Evolutionary conservation across 768 basidiomycete genomes (phyloP).

Genomic region (Lactarius akahatsu): DNA sequence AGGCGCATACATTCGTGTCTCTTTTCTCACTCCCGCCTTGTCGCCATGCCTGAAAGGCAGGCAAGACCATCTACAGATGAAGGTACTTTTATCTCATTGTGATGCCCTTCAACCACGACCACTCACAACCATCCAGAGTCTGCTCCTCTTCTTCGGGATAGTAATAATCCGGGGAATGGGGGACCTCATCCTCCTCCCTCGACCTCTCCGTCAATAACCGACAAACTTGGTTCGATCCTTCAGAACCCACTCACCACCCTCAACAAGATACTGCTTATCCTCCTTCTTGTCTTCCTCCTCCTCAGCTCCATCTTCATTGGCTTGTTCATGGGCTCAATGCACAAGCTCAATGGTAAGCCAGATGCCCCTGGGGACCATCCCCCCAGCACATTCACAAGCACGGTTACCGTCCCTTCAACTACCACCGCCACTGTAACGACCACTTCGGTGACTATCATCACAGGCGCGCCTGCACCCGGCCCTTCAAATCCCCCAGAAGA

Average conservation of each 20-base stretch:
- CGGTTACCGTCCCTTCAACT: constrained; percentile 38
- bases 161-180: constrained; percentile 45
- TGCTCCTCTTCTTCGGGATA: constrained; percentile 60
- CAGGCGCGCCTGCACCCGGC: constrained; percentile 36
- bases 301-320: constrained; percentile 89
- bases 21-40: neutral
- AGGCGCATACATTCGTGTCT: constrained; percentile 7
- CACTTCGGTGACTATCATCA: constrained; percentile 38
- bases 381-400: constrained; percentile 44
- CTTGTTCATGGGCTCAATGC: constrained; percentile 86
- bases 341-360: constrained; percentile 58
- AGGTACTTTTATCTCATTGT: constrained; percentile 16
- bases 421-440: constrained; percentile 41
- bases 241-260: constrained; percentile 81
- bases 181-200: constrained; percentile 33
- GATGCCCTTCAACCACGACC: neutral
- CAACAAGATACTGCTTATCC: constrained; percentile 75
- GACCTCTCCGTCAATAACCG: constrained; percentile 40
- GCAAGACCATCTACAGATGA: constrained; percentile 29
- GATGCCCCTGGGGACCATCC: constrained; percentile 41
- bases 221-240: constrained; percentile 55
- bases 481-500: constrained; percentile 51
- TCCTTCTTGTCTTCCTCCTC: constrained; percentile 75
- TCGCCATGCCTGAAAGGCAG: constrained; percentile 29
- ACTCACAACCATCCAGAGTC: constrained; percentile 46